Conservation (phyloP, 148 eudicot genomes). For the Vaccinium myrtillus region DNA sequence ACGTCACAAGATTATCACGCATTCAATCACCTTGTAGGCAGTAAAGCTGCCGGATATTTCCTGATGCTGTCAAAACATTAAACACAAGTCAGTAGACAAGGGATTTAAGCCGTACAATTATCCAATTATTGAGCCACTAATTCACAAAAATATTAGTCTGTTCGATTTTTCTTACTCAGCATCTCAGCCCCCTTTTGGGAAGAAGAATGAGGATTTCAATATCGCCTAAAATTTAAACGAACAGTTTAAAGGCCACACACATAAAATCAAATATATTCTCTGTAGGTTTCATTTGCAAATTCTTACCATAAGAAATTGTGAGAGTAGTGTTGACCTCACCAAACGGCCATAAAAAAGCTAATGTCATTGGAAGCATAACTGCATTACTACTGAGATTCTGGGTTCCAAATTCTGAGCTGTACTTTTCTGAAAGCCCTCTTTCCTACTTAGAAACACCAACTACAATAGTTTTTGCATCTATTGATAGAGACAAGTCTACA, state of each 20-base stretch:
- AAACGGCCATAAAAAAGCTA: background rate
- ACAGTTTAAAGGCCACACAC: background rate
- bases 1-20: background rate
- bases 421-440: background rate
- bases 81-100: background rate
- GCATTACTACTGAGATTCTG: background rate
- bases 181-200: background rate
- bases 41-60: constrained; percentile 85
- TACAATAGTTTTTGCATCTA: no score
- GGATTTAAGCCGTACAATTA: background rate
- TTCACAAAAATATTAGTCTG: background rate
- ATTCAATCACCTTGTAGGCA: constrained; percentile 70
- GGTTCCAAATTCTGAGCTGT: background rate
- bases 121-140: background rate
- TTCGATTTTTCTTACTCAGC: no score
- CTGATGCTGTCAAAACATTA: constrained; percentile 62
- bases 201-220: background rate
- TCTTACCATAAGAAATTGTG: background rate
- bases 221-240: background rate
- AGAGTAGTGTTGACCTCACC: background rate
- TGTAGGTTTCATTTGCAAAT: background rate
- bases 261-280: background rate
- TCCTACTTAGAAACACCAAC: background rate
- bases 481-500: no score
- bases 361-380: background rate